Evolutionary conservation across 805 yeast species (phyloP), one percentile per base, ranked within the genome.

Genomic region (Soucietia sequanensis): DNA sequence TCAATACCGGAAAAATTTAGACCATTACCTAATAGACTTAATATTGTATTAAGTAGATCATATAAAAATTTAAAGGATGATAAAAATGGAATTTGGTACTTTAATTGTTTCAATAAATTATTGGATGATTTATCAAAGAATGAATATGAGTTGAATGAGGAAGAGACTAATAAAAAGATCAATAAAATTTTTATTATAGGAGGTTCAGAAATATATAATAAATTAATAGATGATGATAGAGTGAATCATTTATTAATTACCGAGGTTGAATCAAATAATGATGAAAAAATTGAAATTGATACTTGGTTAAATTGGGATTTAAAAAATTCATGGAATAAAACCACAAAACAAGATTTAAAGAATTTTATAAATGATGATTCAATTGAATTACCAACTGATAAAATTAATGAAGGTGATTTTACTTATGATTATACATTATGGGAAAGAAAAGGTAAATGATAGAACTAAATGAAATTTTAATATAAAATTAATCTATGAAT

Each of bases 1-100:
- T 85, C 95, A 6, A 90, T 93, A 21, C 98, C 99, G 0, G 42
- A 60, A 2, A 80, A 74, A 54, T 93, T 88, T 62, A 69, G 95
- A 42, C 99, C 99, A 0, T 68, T 93, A 29, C 81, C 82, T 3
- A 77, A 70, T 31, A 72, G 99, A 38, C 37, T 78, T 18, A 93
- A 93, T 56, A 78, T 89, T 10, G 78, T 93, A 0, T 62, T 93
- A 8, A 83, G 95, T 17, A 62, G 89, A 31, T 53, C 62, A 12
- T 42, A 43, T 13, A 48, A 43, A 6, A 50, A 48, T 11, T 49
- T 46, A 15, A 35, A 36, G 6, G 39, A 42, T 4, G 58, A 47
- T 13, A 37, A 48, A n/a, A 50, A 53, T n/a, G 31, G 31, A 8
- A 53, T 64, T 13, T 45, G 58, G 13, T 52, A 52, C 33, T 54